Evolutionary conservation across 2,329 filamentous ascomycete genomes (phyloP).

Genomic region (Erysiphe pulchra): DNA sequence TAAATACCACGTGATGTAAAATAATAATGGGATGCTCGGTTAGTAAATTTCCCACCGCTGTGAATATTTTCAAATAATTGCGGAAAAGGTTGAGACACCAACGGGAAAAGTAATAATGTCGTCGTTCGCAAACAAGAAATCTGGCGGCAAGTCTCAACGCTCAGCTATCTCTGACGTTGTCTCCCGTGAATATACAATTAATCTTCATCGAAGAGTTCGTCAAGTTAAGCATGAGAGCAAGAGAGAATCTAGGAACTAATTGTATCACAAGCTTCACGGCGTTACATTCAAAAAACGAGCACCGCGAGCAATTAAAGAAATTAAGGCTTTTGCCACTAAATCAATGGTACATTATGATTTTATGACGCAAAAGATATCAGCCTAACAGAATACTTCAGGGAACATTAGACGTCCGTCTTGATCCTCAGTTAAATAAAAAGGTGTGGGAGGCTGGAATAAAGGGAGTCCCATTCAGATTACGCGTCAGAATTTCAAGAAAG

Average conservation of each 20-base stretch:
- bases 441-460: slow-evolving; percentile 99
- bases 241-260: slow-evolving; percentile 21
- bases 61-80: no score
- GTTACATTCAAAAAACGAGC: slow-evolving; percentile 99
- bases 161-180: slow-evolving; percentile 98
- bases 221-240: slow-evolving; percentile 4
- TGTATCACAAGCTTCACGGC: slow-evolving; percentile 53
- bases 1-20: no score
- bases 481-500: slow-evolving; percentile 96
- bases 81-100: no score
- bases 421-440: slow-evolving; percentile 99
- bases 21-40: no score
- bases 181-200: slow-evolving; percentile 99
- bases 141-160: slow-evolving; percentile 44
- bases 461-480: slow-evolving; percentile 91
- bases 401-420: slow-evolving; percentile 87
- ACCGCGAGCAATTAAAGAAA: slow-evolving; percentile 97
- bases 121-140: slow-evolving; percentile 40
- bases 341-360: slow-evolving; percentile 56
- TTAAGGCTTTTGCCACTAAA: slow-evolving; percentile 75
- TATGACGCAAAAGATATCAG: not conserved
- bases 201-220: slow-evolving; percentile 98
- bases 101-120: slow-evolving; percentile 10
- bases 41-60: no score
- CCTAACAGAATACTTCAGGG: slow-evolving; percentile 29